Conservation (phyloP, 2,329 filamentous ascomycete species). For the Elsinoe fawcettii region DNA sequence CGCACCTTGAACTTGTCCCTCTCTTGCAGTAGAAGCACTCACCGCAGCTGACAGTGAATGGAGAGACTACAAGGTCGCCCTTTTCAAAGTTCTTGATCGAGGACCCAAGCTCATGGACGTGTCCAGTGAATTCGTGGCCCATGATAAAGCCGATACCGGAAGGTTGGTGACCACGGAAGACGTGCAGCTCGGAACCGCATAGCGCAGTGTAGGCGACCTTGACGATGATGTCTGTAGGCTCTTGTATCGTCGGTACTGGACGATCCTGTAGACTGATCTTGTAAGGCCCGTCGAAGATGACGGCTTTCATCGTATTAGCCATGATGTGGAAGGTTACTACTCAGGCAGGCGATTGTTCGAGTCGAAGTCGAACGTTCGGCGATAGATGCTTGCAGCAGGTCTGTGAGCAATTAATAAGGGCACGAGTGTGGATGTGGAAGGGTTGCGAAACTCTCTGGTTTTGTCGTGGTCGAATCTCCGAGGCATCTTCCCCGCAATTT, state of each 20-base stretch:
- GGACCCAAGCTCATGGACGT: conserved; percentile 59
- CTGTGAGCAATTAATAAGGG: background rate
- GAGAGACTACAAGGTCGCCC: conserved; percentile 72
- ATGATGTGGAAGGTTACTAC: background rate
- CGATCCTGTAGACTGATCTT: conserved; percentile 69
- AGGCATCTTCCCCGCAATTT: conserved; percentile 14
- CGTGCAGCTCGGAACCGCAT: conserved; percentile 83
- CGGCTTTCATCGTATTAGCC: conserved; percentile 66
- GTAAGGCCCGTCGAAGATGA: conserved; percentile 74
- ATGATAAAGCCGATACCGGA: conserved; percentile 57
- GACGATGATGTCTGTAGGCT: conserved; percentile 69
- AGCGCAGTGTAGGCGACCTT: conserved; percentile 77
- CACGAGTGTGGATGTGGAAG: no score
- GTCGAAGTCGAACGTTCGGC: no score
- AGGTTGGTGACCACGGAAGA: conserved; percentile 73
- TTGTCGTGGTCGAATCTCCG: conserved; percentile 1
- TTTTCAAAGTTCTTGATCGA: conserved; percentile 60
- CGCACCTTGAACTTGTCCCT: conserved; percentile 70
- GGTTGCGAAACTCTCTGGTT: background rate
- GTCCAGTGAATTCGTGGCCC: conserved; percentile 85
- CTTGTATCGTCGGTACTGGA: conserved; percentile 65
- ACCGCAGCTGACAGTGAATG: conserved; percentile 73
- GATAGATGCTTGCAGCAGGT: no score
- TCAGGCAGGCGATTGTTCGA: background rate
- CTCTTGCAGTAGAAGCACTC: conserved; percentile 79